Conservation (phyloP, 495 filamentous ascomycete genomes). For the Daldinia caldariorum region DNA sequence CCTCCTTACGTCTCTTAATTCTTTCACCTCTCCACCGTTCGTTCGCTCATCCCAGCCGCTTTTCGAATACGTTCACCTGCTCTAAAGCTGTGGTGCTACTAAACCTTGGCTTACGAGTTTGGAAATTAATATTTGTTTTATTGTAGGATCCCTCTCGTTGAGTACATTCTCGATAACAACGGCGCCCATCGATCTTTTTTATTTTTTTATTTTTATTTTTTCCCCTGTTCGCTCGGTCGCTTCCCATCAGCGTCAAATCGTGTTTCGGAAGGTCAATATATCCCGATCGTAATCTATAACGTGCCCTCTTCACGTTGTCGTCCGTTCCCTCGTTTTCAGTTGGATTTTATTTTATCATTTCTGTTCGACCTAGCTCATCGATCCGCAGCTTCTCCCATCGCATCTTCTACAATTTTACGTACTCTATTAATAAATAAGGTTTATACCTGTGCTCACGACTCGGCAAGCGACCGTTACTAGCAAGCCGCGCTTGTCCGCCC, state of each 20-base stretch:
- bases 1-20: slow-evolving; percentile 9
- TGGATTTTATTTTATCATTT: slow-evolving; percentile 26
- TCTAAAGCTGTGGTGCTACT: slow-evolving; percentile 26
- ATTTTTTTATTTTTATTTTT: neutral
- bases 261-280: slow-evolving; percentile 36
- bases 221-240: slow-evolving; percentile 21
- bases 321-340: slow-evolving; percentile 23
- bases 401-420: slow-evolving; percentile 38
- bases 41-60: slow-evolving; percentile 31
- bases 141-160: slow-evolving; percentile 32
- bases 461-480: slow-evolving; percentile 28
- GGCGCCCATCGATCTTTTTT: slow-evolving; percentile 29
- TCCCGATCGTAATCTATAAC: slow-evolving; percentile 33
- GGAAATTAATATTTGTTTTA: slow-evolving; percentile 37
- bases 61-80: slow-evolving; percentile 14
- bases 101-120: slow-evolving; percentile 20
- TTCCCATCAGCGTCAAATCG: slow-evolving; percentile 27
- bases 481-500: slow-evolving; percentile 18
- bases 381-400: slow-evolving; percentile 36
- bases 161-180: slow-evolving; percentile 33
- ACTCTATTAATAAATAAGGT: slow-evolving; percentile 45
- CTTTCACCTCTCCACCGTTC: slow-evolving; percentile 30
- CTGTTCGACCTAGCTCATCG: slow-evolving; percentile 23
- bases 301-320: slow-evolving; percentile 30
- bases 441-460: slow-evolving; percentile 26